Base-by-base conservation (phyloP, 2,329 filamentous ascomycete species). In the Trichoderma semiorbis region DNA sequence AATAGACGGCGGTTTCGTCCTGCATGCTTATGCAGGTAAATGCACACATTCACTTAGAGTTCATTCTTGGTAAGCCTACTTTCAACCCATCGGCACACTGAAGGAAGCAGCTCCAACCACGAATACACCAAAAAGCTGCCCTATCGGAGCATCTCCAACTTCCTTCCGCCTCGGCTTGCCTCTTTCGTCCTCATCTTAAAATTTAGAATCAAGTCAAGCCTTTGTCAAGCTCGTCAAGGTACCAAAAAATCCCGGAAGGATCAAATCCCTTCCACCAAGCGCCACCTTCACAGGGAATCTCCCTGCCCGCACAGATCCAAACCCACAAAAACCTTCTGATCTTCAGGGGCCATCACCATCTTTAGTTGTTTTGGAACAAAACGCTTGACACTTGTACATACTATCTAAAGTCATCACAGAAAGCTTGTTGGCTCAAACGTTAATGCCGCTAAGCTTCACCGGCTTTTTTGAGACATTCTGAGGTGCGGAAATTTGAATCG, bases 401-500 rank as follows among this genome's bases (percentile, higher is more conserved):
- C 14, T 21, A 24, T 71, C 69, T 39, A n/a, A 18, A 53, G 43
- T 34, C 32, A 53, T 53, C 21, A 21, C n/a, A 24, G 47, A 53
- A 53, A 21, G n/a, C 34, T 61, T 63, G 60, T 30, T 50, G 55
- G 70, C n/a, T 26, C 67, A 65, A 65, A 21, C 28, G 24, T 69
- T 32, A 58, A 60, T 68, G 62, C 50, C 69, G 61, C 62, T 47
- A 67, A 36, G 24, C 34, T 58, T 67, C 24, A 36, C 55, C 53
- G 36, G 24, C 36, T 16, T 26, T 65, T 70, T 68, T 70, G 67
- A 73, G 73, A 73, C 72, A 71, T 39, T 32, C 36, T 62, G 72
- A 61, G 26, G 47, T 62, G 18, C 63, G 65, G 72, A 77, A 77
- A 78, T 78, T 78, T 78, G 74, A 77, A 78, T 78, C 76, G 76